Evolutionary conservation across 2,329 filamentous ascomycete species (phyloP).

Genomic region (Periconia sp.): DNA sequence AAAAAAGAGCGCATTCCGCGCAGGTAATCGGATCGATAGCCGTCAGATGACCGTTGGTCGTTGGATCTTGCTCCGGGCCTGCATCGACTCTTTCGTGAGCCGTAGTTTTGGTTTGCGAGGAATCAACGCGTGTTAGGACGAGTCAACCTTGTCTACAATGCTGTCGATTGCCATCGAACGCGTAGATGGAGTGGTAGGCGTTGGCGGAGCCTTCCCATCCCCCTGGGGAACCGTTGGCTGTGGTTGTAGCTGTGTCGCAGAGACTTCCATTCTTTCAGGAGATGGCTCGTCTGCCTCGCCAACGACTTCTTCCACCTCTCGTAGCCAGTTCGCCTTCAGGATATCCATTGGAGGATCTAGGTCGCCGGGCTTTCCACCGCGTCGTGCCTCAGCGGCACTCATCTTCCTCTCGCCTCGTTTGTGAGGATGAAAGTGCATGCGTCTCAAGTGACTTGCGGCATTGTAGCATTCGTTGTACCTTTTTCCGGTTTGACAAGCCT

Average conservation of each 20-base stretch:
- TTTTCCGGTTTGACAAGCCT: slow-evolving; percentile 78
- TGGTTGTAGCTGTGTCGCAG: slow-evolving; percentile 25
- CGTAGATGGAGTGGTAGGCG: slow-evolving; percentile 44
- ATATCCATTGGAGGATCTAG: slow-evolving; percentile 65
- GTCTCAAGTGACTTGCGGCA: slow-evolving; percentile 84
- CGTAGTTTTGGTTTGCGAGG: slow-evolving; percentile 8
- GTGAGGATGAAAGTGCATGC: slow-evolving; percentile 82
- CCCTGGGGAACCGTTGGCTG: slow-evolving; percentile 23
- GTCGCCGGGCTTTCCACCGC: slow-evolving; percentile 64
- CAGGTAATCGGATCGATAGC: not conserved
- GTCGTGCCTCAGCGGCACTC: slow-evolving; percentile 63
- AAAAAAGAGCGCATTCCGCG: not conserved
- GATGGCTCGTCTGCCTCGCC: slow-evolving; percentile 30
- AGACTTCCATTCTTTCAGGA: slow-evolving; percentile 15
- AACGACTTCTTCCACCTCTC: slow-evolving; percentile 58
- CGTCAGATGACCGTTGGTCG: no score
- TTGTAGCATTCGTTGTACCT: slow-evolving; percentile 93
- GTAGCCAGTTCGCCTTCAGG: slow-evolving; percentile 64
- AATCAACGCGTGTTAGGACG: slow-evolving; percentile 27
- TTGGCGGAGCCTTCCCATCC: slow-evolving; percentile 42
- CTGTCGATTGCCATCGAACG: slow-evolving; percentile 48
- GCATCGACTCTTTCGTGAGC: slow-evolving; percentile 3
- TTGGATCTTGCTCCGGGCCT: not conserved
- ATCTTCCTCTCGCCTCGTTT: slow-evolving; percentile 60
- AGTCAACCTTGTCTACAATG: slow-evolving; percentile 46